These are phyloP conservation scores for Yamadazyma endophytica DNA, from an alignment of 805 yeast genomes.

Conservation along the genomic window DNA sequence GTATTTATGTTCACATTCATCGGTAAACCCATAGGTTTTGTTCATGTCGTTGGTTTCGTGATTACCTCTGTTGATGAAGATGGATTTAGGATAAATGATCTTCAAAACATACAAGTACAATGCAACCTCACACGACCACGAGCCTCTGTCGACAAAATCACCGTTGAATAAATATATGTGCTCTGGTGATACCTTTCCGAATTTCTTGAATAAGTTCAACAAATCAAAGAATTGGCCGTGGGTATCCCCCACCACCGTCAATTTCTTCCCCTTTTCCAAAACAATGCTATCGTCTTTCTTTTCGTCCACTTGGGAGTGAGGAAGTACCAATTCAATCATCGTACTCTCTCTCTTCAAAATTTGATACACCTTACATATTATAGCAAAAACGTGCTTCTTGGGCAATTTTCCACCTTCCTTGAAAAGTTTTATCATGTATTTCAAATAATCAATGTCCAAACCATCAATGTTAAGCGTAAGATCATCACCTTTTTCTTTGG, in stretches of 20 bases:
- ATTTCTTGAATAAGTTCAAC: constrained; percentile 67
- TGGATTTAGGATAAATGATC: constrained; percentile 62
- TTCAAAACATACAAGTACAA: constrained; percentile 73
- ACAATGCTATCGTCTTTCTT: constrained; percentile 18
- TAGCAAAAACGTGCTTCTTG: constrained; percentile 78
- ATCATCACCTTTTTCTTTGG: constrained; percentile 13
- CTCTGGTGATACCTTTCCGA: constrained; percentile 61
- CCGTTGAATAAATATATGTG: constrained; percentile 91
- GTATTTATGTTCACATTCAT: constrained; percentile 90
- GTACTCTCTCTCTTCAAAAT: constrained; percentile 65
- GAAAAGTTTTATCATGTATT: constrained; percentile 65
- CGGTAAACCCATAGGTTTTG: constrained; percentile 92
- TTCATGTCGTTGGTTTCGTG: constrained; percentile 98
- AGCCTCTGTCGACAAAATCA: constrained; percentile 96
- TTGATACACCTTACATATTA: constrained; percentile 66
- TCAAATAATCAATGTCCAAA: constrained; percentile 53
- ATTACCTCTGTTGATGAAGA: constrained; percentile 88
- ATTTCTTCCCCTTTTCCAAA: constrained; percentile 32
- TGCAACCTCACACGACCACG: constrained; percentile 98
- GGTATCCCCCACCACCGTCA: constrained; percentile 95
- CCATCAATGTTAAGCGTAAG: constrained; percentile 31
- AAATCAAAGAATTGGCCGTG: constrained; percentile 96
- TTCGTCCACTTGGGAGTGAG: constrained; percentile 22
- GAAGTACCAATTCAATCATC: constrained; percentile 62
- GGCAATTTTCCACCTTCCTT: constrained; percentile 70